Percentiles rank a stretch among this genome's conserved stretches.
phyloP scores from a whole-genome alignment of 495 filamentous ascomycete genomes.

The Tuber microsphaerosporum region DNA sequence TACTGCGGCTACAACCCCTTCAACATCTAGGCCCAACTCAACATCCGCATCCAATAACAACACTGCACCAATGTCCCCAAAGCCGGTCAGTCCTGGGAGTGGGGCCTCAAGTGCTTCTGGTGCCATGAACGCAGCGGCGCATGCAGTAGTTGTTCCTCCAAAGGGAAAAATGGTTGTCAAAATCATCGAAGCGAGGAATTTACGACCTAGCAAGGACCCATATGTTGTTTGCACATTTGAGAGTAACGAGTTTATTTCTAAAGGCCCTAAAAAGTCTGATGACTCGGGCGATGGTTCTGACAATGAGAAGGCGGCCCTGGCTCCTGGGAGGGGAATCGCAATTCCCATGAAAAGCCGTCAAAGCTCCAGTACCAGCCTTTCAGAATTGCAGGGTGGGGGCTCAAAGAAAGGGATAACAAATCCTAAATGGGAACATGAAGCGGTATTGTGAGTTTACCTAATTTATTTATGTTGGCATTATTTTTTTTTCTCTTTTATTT shows the following conservation, averaged over 20 bases:
- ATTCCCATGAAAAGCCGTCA: constrained; percentile 94
- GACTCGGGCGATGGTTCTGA: constrained; percentile 17
- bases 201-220: constrained; percentile 74
- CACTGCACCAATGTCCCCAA: not conserved
- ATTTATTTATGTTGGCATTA: constrained; percentile 5
- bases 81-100: not conserved
- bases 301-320: constrained; percentile 25
- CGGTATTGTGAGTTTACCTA: constrained; percentile 68
- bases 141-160: constrained; percentile 60
- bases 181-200: constrained; percentile 72
- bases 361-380: constrained; percentile 81
- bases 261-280: constrained; percentile 55
- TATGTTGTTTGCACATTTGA: constrained; percentile 97
- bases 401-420: constrained; percentile 70
- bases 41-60: constrained; percentile 18
- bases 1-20: constrained; percentile 22
- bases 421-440: constrained; percentile 92
- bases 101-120: not conserved
- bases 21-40: constrained; percentile 19
- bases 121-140: constrained; percentile 28
- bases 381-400: constrained; percentile 55
- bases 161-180: constrained; percentile 86
- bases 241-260: constrained; percentile 90
- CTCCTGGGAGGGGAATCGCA: constrained; percentile 55
- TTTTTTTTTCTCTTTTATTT: constrained; percentile 1